Evolutionary conservation across 2,329 filamentous ascomycete genomes (phyloP).

Genomic region (Hypocrella siamensis): DNA sequence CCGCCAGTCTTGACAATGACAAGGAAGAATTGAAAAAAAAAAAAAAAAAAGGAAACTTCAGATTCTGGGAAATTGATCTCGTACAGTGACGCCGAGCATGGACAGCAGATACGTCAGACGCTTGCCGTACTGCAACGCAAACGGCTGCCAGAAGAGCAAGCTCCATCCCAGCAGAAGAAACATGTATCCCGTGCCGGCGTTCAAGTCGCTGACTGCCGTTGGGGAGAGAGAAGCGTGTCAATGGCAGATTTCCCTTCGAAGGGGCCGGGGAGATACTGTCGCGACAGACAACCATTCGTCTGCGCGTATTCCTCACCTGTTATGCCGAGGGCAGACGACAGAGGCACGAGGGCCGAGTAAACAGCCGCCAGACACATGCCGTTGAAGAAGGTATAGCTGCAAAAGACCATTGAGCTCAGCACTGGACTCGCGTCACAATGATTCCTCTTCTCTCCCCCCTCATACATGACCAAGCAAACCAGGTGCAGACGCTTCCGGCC

Average conservation of each 20-base stretch:
- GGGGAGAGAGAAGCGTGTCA: not conserved
- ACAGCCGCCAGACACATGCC: conserved; percentile 23
- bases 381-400: conserved; percentile 21
- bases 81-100: conserved; percentile 10
- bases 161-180: conserved; percentile 29
- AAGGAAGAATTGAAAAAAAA: too few species aligned
- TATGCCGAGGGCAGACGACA: conserved; percentile 15
- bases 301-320: conserved; percentile 6
- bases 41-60: conserved; percentile 9
- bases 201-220: conserved; percentile 15
- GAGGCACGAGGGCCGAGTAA: conserved; percentile 21
- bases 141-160: conserved; percentile 30
- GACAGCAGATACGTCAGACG: conserved; percentile 22
- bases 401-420: too few species aligned
- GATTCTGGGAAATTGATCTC: not conserved
- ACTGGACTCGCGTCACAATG: too few species aligned
- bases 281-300: not conserved
- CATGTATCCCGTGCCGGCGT: conserved; percentile 24
- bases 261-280: too few species aligned
- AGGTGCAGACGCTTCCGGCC: conserved; percentile 11
- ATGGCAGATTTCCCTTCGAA: too few species aligned
- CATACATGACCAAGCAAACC: conserved; percentile 15
- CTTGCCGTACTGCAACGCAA: conserved; percentile 29
- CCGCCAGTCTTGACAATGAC: too few species aligned
- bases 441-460: too few species aligned